These are phyloP conservation scores for Talaromyces nanjingensis DNA, from an alignment of 495 filamentous ascomycete species.

Conservation along the genomic window DNA sequence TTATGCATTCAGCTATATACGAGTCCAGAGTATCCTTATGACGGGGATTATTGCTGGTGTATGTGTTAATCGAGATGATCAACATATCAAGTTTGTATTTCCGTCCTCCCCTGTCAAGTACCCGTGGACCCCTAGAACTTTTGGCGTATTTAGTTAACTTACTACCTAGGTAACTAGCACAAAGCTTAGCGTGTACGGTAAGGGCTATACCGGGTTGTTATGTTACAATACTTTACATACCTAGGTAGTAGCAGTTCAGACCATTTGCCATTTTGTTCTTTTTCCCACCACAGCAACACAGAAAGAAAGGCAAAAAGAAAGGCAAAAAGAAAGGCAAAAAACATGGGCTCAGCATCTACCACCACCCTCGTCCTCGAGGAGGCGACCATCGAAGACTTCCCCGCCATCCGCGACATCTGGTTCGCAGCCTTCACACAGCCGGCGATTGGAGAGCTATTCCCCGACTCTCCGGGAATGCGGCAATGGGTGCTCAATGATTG, in stretches of 20 bases:
- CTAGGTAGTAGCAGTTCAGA: background rate
- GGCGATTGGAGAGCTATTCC: constrained; percentile 9
- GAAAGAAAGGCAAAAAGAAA: background rate
- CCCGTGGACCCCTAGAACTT: background rate
- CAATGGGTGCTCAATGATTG: constrained; percentile 9
- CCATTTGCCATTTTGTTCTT: background rate
- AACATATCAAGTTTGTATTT: background rate
- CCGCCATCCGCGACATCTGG: constrained; percentile 18
- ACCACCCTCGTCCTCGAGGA: constrained; percentile 13
- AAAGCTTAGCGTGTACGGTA: background rate
- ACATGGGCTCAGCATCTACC: background rate
- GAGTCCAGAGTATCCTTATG: background rate
- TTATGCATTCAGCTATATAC: background rate
- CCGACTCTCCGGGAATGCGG: constrained; percentile 8
- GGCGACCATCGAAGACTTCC: constrained; percentile 19
- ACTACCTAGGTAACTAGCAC: no score
- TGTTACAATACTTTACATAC: constrained; percentile 3
- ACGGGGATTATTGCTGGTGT: constrained; percentile 3
- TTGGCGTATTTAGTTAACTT: constrained; percentile 3
- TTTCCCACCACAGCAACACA: background rate
- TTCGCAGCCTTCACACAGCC: constrained; percentile 21
- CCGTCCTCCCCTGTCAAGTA: background rate
- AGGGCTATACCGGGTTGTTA: background rate
- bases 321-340: no score
- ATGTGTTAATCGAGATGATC: background rate